Base-by-base conservation (phyloP, 371 early-diverging fungal species). In the Mucor saturninus region DNA sequence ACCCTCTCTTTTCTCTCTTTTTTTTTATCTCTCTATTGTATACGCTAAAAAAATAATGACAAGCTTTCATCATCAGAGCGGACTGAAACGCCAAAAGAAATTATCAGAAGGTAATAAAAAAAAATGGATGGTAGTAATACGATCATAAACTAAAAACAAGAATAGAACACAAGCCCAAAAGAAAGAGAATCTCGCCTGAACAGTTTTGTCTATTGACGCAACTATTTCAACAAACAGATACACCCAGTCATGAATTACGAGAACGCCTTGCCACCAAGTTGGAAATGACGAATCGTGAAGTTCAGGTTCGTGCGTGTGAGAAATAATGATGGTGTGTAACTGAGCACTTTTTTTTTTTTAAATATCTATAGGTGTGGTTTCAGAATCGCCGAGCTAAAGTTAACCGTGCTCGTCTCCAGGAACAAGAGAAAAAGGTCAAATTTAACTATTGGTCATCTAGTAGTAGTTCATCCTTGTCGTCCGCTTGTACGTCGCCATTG, bases 211-310 rank as follows among this genome's bases (percentile, higher is more conserved):
- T 84, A 59, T 80, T 92, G 10, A 77, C 86, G 3, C 83, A 86
- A 14, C 75, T 88, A 53, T 92, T 92, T 71, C 81, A 86, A 29
- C 77, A 85, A 64, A 94, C 91, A 3, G 90, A 92, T 67, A 93
- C 94, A 26, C 99, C 99, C n/a, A 91, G 90, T 62, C 89, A 90
- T 71, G 88, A 92, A 62, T 73, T 94, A 49, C 85, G 99, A 39
- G 94, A 93, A 69, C 80, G 82, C 55, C 86, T 98, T 30, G 92
- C 94, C 2, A 83, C 85, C 52, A 86, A 92, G 69, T 80, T 98
- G 26, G 83, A 87, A 62, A 97, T 98, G 97, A 94, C 95, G 52
- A 92, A 92, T 67, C 86, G 98, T 55, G 92, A 93, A 73, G 92
- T 99, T 32, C 97, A 99, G 87, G 88, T 85, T 4, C 8, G 35